phyloP scores from a whole-genome alignment of 2,329 filamentous ascomycete species.

The Pyrenophora seminiperda region DNA sequence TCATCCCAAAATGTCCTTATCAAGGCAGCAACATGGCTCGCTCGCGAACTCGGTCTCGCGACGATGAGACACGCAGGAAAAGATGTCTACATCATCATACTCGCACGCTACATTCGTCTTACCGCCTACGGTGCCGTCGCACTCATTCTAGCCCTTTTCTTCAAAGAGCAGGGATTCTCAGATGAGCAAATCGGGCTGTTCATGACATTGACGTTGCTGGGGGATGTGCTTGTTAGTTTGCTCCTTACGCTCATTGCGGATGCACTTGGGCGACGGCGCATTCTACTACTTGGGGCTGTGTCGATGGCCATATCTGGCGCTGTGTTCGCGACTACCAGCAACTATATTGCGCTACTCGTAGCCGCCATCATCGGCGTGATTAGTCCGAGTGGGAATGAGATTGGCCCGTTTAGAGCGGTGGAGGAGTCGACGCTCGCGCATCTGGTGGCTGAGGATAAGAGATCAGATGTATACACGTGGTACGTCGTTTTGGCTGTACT shows the following conservation, averaged over 20 bases:
- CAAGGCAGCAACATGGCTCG: constrained; percentile 28
- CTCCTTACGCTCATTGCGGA: constrained; percentile 48
- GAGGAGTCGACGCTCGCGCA: constrained; percentile 49
- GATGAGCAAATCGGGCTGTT: constrained; percentile 48
- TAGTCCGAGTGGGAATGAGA: constrained; percentile 48
- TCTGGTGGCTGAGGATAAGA: constrained; percentile 34
- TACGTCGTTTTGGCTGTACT: constrained; percentile 48
- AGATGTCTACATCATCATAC: constrained; percentile 45
- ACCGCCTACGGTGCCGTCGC: constrained; percentile 46
- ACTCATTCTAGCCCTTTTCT: constrained; percentile 47
- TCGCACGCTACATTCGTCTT: constrained; percentile 45
- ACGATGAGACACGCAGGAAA: constrained; percentile 34
- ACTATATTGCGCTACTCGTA: constrained; percentile 39
- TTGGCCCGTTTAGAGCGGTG: constrained; percentile 49
- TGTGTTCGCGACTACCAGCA: constrained; percentile 42
- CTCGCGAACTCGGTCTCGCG: constrained; percentile 36
- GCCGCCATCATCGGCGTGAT: constrained; percentile 49
- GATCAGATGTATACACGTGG: constrained; percentile 49
- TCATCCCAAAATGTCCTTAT: constrained; percentile 6
- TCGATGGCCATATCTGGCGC: constrained; percentile 45
- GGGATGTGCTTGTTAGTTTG: constrained; percentile 46
- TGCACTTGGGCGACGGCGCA: constrained; percentile 40
- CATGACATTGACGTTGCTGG: constrained; percentile 49
- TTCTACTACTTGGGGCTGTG: constrained; percentile 40
- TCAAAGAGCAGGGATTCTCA: constrained; percentile 42